Conservation (phyloP, 2,329 filamentous ascomycete species). For the Hymenoscyphus salicellus region DNA sequence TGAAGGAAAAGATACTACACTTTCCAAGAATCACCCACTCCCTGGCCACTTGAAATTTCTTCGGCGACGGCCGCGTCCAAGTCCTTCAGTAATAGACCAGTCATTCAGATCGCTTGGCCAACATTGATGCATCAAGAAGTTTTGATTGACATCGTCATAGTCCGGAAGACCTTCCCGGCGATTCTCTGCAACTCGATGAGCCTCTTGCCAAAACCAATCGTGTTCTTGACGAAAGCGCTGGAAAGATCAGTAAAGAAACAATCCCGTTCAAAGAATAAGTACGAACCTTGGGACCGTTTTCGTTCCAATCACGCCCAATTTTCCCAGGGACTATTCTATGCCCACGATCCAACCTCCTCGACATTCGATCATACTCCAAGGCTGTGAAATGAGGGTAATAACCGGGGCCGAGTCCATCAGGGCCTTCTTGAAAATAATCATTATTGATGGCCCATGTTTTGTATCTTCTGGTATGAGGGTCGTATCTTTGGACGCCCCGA, state of each 20-base stretch:
- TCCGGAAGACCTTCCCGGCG: slow-evolving; percentile 7
- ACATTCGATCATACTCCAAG: slow-evolving; percentile 23
- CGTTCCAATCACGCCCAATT: slow-evolving; percentile 30
- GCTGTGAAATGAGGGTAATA: slow-evolving; percentile 30
- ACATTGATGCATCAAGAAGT: slow-evolving; percentile 19
- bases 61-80: background rate
- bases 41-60: background rate
- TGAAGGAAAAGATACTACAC: background rate
- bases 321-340: slow-evolving; percentile 15
- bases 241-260: background rate
- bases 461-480: slow-evolving; percentile 32
- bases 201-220: slow-evolving; percentile 32
- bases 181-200: slow-evolving; percentile 31
- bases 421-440: slow-evolving; percentile 24
- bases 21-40: background rate
- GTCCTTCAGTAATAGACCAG: slow-evolving; percentile 7
- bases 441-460: slow-evolving; percentile 23
- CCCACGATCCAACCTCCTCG: slow-evolving; percentile 7
- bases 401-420: slow-evolving; percentile 10
- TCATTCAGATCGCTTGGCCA: slow-evolving; percentile 16
- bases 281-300: slow-evolving; percentile 30
- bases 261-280: too few relatives aligned
- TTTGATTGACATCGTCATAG: slow-evolving; percentile 7
- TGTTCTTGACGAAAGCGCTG: slow-evolving; percentile 31
- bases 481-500: slow-evolving; percentile 29